Evolutionary conservation across 495 filamentous ascomycete species (phyloP), one percentile per base, ranked within the genome.

Genomic region (Xylaria cubensis): DNA sequence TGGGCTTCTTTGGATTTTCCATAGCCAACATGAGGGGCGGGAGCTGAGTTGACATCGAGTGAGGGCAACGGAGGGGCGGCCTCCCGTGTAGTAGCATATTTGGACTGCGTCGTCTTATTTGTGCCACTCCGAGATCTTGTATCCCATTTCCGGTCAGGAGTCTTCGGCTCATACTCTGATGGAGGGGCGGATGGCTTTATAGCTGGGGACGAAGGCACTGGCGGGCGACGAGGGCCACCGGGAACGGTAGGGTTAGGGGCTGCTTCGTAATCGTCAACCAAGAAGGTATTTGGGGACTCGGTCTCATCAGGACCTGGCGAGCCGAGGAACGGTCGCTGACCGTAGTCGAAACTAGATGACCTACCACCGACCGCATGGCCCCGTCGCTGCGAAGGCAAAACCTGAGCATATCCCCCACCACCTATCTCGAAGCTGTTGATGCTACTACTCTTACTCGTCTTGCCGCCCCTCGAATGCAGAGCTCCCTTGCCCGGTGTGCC

Each of bases 221-320:
- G 79, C 70, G 86, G 75, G 66, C 80, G 82, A 32, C 93, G 87
- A 64, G 95, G 94, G 15, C 95, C 95, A 55, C 85, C 91, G 24
- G 94, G 94, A 62, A 99, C 84, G 51, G 90, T 96, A 29, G 96
- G 96, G 26, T 91, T 94, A 15, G 95, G 95, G 39, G 96, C 96
- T 70, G 95, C 93, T 75, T 97, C 94, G 79, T 91, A 88, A 68
- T 89, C 85, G 74, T 90, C 82, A 69, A 79, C 78, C 71, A 84
- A 80, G 72, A 86, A 84, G 36, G 80, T 80, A 63, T 79, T 82
- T 44, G 81, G 78, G 74, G 85, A 81, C 36, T 85, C 85, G 42
- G 81, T 75, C 69, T 85, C 79, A 82, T 82, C 83, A n/a, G 80
- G 79, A 69, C 69, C 73, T 46, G 76, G 76, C 61, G 76, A 77